Conservation (phyloP, 2,329 filamentous ascomycete species). For the Hansfordia pulvinata region DNA sequence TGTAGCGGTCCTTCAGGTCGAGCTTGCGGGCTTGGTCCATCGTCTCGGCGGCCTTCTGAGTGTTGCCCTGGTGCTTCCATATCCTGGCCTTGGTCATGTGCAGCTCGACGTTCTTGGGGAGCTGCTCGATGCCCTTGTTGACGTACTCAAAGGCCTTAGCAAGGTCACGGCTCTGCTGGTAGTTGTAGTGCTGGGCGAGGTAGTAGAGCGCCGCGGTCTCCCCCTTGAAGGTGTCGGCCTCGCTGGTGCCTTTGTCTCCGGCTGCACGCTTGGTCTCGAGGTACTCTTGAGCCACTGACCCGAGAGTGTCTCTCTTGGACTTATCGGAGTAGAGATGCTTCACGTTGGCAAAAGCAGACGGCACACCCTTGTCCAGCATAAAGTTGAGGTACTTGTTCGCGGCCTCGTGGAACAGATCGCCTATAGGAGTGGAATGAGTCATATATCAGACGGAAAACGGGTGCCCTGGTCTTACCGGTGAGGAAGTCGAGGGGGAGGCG, state of each 20-base stretch:
- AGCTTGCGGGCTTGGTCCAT: conserved; percentile 82
- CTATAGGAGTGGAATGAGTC: conserved; percentile 20
- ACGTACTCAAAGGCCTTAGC: conserved; percentile 70
- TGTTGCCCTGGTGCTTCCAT: conserved; percentile 78
- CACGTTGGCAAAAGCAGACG: conserved; percentile 91
- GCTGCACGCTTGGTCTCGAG: conserved; percentile 36
- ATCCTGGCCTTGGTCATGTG: conserved; percentile 92
- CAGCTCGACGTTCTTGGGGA: conserved; percentile 75
- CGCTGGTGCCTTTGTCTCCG: conserved; percentile 32
- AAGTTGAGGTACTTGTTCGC: conserved; percentile 67
- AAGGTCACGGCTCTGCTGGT: conserved; percentile 73
- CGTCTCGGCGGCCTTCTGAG: conserved; percentile 63
- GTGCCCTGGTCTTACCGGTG: conserved; percentile 50
- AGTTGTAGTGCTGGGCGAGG: conserved; percentile 94
- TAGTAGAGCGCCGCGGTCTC: conserved; percentile 78
- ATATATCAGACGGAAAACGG: too few species aligned
- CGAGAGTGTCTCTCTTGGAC: conserved; percentile 65
- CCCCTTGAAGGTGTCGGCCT: conserved; percentile 40
- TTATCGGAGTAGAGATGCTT: conserved; percentile 79
- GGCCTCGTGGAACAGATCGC: conserved; percentile 66
- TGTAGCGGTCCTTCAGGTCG: conserved; percentile 86
- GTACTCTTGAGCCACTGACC: conserved; percentile 67
- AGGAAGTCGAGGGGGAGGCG: conserved; percentile 85
- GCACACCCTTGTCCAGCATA: conserved; percentile 85
- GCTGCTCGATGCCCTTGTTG: conserved; percentile 68